Base-by-base conservation (phyloP, 2,329 filamentous ascomycete species). In the Aphanocladium album region DNA sequence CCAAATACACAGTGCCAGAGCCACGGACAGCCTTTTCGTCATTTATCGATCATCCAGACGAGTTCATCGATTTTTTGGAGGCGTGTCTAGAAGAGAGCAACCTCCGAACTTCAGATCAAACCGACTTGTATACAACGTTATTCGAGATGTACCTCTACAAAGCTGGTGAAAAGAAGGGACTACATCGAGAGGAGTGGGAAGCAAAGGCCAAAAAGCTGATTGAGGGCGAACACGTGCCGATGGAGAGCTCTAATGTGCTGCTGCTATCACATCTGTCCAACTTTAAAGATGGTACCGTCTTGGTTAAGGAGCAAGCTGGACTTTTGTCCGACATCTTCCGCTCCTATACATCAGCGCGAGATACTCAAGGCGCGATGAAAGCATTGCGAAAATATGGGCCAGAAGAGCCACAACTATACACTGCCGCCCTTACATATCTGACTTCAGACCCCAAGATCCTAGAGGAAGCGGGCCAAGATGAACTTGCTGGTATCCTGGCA, bases 121-220 rank as follows among this genome's bases (percentile, higher is more conserved):
- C 88, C 1, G 96, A 99, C 72, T 81, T 99, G 17, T 95, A 95
- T 70, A 98, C 93, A 0, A 97, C 96, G 0, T 74, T 99, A 16
- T 98, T 99, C 70, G 96, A 99, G 73, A 98, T 99, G 89, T 99
- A 98, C 70, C 79, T 99, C 9, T 90, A 96, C 73, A 95, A 92
- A 67, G 90, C 93, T 23, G 89, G 87, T 62, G 85, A 88, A 61
- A 88, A 88, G 69, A 90, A 87, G 68, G 87, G 87, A 11, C 79
- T 80, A 51, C 74, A 73, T 71, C 87, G 88, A 64, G 84, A 89
- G 67, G 84, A 89, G 64, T 99, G 95, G 93, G 91, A 97, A 70
- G 82, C 81, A 47, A 97, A 96, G 72, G 95, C 95, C 0, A 96
- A 95, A 76, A 87, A 86, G 63, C 83, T 98, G 25, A 93, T 99